These are phyloP conservation scores for Colletotrichum musicola DNA, from an alignment of 2,329 filamentous ascomycete genomes.

Conservation along the genomic window DNA sequence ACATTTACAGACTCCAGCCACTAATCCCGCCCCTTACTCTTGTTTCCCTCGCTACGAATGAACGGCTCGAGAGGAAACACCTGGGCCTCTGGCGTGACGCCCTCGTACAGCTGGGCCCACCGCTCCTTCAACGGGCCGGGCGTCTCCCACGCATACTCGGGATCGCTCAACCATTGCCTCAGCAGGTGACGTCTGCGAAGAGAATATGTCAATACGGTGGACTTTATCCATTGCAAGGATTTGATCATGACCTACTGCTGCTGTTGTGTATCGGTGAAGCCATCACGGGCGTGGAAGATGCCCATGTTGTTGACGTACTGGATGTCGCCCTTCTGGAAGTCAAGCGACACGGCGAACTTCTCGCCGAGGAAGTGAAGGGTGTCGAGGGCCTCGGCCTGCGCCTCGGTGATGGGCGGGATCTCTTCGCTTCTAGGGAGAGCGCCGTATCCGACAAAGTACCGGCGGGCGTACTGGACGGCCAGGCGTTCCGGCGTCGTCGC, in stretches of 20 bases:
- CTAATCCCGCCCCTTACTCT: conserved; percentile 20
- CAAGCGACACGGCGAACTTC: conserved; percentile 57
- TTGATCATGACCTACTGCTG: conserved; percentile 54
- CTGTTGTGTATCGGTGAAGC: conserved; percentile 58
- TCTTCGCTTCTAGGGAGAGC: conserved; percentile 63
- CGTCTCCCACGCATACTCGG: conserved; percentile 62
- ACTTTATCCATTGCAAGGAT: conserved; percentile 23
- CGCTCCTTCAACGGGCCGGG: conserved; percentile 57
- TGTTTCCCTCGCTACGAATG: conserved; percentile 44
- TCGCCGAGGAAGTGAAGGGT: conserved; percentile 63
- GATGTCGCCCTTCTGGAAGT: conserved; percentile 66
- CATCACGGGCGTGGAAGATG: conserved; percentile 65
- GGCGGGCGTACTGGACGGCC: conserved; percentile 71
- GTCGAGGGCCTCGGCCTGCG: conserved; percentile 66
- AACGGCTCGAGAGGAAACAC: conserved; percentile 69
- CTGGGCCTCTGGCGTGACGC: conserved; percentile 62
- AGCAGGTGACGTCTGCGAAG: conserved; percentile 60
- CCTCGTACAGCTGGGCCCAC: conserved; percentile 67
- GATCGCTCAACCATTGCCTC: conserved; percentile 63
- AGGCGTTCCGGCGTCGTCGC: conserved; percentile 62
- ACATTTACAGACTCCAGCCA: too few relatives aligned
- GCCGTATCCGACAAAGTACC: conserved; percentile 70
- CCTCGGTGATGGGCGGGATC: conserved; percentile 68
- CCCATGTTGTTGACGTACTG: conserved; percentile 68
- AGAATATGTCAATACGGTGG: conserved; percentile 43